Evolutionary conservation across 129 eudicot species (phyloP), one percentile per base, ranked within the genome.

Genomic region (Pittosporum tobira): DNA sequence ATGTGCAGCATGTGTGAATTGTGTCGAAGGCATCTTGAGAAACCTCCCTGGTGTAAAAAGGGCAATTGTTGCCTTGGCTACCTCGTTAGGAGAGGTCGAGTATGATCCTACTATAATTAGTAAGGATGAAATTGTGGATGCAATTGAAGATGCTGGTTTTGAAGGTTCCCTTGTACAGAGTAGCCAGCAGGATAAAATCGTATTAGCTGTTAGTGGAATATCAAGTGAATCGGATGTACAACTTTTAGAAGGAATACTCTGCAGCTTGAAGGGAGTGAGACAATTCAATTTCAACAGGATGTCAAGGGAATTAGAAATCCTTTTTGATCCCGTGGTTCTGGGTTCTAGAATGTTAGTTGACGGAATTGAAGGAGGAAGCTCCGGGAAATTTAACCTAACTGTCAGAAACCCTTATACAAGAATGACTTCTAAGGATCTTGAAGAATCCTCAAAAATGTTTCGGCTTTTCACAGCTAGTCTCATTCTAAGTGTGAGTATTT

Each of bases 71-170:
- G 72, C 96, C 22, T 74, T 93, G 52, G 78, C 99, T 50, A 93
- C 99, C 34, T 87, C 99, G 22, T 68, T 87, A 60, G 99, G 99
- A 45, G 99, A 93, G 75, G 96, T 93, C 30, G 96, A 93, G 64
- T 93, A 87, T 61, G 94, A 87, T 67, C 82, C 99, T 60, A 37
- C 70, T 59, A 50, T 79, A 45, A 79, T 81, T 47, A 87, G 77
- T 36, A 87, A 93, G 73, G 99, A 87, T 34, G 91, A 79, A 48
- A 84, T 93, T 57, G 78, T 87, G 19, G 72, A 29, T 34, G 99
- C 94, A 57, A 93, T 93, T 45, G 99, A 93, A 81, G 99, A 87
- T 81, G 96, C 99, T 60, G 99, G 99, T 59, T 93, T 93, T 79
- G 99, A 93, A 62, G 96, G 80, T 54, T 76, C 99, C n/a, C 79